A percentile compares a stretch with the other conserved stretches of the same genome.
These are phyloP conservation scores for Strobilomyces echinocephalus DNA, from an alignment of 768 basidiomycete species.

Conservation along the genomic window DNA sequence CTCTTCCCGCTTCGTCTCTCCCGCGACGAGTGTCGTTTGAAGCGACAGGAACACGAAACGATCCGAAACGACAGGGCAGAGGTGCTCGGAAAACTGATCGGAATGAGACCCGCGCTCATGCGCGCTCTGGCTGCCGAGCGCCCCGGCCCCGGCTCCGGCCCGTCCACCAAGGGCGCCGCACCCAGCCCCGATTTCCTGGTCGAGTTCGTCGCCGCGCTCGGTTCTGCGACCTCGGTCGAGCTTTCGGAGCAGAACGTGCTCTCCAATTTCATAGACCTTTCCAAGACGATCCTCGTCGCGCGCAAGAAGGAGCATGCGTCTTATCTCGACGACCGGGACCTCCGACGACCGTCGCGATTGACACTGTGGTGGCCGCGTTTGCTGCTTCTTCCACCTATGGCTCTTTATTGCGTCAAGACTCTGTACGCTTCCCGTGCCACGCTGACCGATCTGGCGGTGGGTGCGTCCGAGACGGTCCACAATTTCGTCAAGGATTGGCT, in stretches of 20 bases:
- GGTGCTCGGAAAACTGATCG: slow-evolving; percentile 58
- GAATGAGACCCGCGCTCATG: slow-evolving; percentile 45
- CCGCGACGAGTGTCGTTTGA: slow-evolving; percentile 62
- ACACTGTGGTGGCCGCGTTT: slow-evolving; percentile 79
- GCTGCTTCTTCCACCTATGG: slow-evolving; percentile 68
- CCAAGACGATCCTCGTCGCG: slow-evolving; percentile 19
- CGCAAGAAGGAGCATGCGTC: slow-evolving; percentile 27
- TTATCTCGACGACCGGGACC: slow-evolving; percentile 32
- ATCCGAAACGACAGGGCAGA: slow-evolving; percentile 67
- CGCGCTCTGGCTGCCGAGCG: slow-evolving; percentile 24
- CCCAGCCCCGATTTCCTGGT: slow-evolving; percentile 14
- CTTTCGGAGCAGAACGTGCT: slow-evolving; percentile 8
- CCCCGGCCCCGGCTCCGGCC: too few relatives aligned
- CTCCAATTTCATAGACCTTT: slow-evolving; percentile 15
- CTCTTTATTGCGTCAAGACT: slow-evolving; percentile 45
- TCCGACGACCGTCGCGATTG: slow-evolving; percentile 64
- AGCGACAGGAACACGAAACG: slow-evolving; percentile 53
- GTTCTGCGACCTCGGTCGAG: slow-evolving; percentile 14
- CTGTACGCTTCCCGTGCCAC: slow-evolving; percentile 58
- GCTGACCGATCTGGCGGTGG: slow-evolving; percentile 50
- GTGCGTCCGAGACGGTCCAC: slow-evolving; percentile 58
- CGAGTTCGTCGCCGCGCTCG: slow-evolving; percentile 20
- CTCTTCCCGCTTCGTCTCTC: slow-evolving; percentile 57
- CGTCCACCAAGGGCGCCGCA: not conserved
- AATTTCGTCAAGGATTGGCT: slow-evolving; percentile 83